Conservation (phyloP, 345 rosid genomes). For the Cardamine occulta region DNA sequence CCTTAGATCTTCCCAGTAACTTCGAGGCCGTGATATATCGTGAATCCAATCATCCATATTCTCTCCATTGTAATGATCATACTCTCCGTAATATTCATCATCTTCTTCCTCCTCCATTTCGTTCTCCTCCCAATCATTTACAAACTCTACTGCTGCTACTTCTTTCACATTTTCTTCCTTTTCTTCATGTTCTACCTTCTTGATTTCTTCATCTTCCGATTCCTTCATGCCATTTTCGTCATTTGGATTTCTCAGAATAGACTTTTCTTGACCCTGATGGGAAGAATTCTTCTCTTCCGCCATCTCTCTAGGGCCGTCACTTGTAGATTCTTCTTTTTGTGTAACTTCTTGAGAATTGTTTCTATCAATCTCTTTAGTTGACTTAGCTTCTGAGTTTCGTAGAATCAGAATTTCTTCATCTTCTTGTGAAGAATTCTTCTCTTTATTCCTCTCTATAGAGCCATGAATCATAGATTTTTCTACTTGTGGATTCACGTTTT, state of each 20-base stretch:
- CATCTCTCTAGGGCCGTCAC: not conserved
- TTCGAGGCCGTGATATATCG: conserved; percentile 79
- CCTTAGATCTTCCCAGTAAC: conserved; percentile 85
- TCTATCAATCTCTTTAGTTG: not conserved
- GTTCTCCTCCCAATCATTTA: conserved; percentile 53
- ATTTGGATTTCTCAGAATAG: not conserved
- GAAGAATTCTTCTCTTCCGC: not conserved
- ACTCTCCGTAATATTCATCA: conserved; percentile 14
- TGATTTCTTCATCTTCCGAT: conserved; percentile 1
- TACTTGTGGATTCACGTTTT: conserved; percentile 8
- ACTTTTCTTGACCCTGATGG: not conserved
- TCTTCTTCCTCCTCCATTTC: conserved; percentile 44
- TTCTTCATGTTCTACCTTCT: not conserved
- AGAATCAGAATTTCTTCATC: not conserved
- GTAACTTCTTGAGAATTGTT: not conserved
- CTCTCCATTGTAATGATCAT: conserved; percentile 34
- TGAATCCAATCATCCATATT: conserved; percentile 63
- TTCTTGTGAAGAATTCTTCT: not conserved
- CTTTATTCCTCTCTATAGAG: conserved; percentile 10
- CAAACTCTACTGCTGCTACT: conserved; percentile 12
- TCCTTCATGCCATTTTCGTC: not conserved
- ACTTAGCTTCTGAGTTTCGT: not conserved
- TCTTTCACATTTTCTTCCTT: conserved; percentile 1
- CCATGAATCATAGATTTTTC: not conserved
- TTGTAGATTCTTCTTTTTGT: not conserved